Base-by-base conservation (phyloP, 176 grass and related monocot genomes). In the Typha latifolia region DNA sequence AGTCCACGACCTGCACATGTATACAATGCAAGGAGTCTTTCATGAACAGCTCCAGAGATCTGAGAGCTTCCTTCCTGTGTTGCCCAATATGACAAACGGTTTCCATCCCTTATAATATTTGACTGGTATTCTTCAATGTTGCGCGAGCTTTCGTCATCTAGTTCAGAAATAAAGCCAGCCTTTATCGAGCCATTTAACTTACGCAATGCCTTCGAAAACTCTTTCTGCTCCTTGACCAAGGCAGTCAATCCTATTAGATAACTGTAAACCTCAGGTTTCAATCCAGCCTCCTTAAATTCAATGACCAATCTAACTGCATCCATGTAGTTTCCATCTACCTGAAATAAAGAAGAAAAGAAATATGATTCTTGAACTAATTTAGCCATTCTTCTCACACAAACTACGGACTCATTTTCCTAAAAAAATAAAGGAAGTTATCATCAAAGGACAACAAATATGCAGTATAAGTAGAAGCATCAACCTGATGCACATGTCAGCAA, bases 151-250 rank as follows among this genome's bases (percentile, higher is more conserved):
- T 88, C 74, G 57, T 67, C 50, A 70, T 89, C 78, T 50, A 86
- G 72, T 75, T 84, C 69, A 47, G 71, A 53, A 77, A 91, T 62
- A 29, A 66, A 68, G 47, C 88, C 82, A 14, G 71, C 72, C 66
- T 86, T 89, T 21, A 96, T 69, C 12, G 79, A 91, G 70, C 56
- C 71, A 82, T 91, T 91, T 67, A 96, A 70, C 72, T 82, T 91
- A 11, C 85, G 75, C 16, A 96, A 72, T 61, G 80, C 71, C 63
- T 96, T 96, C 18, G 93, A 91, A 69, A 96, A 96, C 69, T 89
- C 88, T 49, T 89, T 96, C 78, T 91, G 88, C 78, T 96, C 88
- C 81, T 96, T 91, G 61, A 96, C 93, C 70, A 96, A 82, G 50
- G 93, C 88, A 63, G 88, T 96, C 69, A 91, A 80, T 24, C 82